phyloP scores from a whole-genome alignment of 495 filamentous ascomycete genomes.

The Astrothelium subdiscretum region DNA sequence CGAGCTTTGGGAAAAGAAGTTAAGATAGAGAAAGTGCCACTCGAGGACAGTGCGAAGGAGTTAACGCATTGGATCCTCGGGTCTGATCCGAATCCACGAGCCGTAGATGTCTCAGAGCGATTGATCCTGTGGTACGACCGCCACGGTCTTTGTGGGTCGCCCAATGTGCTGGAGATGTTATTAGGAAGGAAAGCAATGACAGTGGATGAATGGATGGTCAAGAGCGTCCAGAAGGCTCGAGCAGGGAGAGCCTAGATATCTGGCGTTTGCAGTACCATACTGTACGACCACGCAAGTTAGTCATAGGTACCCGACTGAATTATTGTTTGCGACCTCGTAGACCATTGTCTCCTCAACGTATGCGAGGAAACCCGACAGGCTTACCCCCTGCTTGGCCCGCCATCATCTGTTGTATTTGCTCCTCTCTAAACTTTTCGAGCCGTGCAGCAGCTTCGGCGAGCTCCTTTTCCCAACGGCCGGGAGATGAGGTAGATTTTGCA shows the following conservation, averaged over 20 bases:
- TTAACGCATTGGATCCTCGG: conserved; percentile 3
- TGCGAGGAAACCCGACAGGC: neutral
- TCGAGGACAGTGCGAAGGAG: conserved; percentile 8
- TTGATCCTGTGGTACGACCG: conserved; percentile 27
- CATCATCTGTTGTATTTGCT: neutral
- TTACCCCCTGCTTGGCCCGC: neutral
- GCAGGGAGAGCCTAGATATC: neutral
- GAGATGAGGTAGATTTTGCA: neutral
- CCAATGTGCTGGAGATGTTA: conserved; percentile 28
- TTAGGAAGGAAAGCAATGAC: conserved; percentile 21
- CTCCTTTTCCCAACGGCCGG: neutral
- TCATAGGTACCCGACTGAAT: too few relatives aligned
- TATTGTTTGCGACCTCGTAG: neutral
- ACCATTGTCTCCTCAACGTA: neutral
- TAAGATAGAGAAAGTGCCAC: conserved; percentile 1
- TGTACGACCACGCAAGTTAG: too few relatives aligned
- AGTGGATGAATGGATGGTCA: conserved; percentile 7
- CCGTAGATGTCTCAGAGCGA: conserved; percentile 20
- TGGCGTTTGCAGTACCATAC: neutral
- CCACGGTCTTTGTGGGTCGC: conserved; percentile 24
- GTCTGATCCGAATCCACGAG: conserved; percentile 6
- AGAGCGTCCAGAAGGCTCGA: neutral
- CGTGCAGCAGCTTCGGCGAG: neutral
- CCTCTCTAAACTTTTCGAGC: neutral
- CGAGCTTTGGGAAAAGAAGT: conserved; percentile 15